These are phyloP conservation scores for Hortiboletus rubellus DNA, from an alignment of 1,284 basidiomycete species.

Conservation along the genomic window DNA sequence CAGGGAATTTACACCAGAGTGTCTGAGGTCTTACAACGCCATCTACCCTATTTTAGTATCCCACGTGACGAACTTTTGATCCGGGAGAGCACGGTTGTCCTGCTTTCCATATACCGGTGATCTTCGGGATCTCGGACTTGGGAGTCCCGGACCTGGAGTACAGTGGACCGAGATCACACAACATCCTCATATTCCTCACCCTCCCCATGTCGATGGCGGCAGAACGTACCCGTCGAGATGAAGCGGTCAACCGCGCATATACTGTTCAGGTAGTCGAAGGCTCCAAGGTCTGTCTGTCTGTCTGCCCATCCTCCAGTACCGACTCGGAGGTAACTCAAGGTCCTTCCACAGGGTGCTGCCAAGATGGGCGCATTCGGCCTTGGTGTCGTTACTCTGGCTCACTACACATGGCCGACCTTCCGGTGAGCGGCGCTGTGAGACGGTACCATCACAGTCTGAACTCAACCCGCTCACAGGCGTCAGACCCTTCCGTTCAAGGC, in stretches of 20 bases:
- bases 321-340: background rate
- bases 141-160: background rate
- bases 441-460: background rate
- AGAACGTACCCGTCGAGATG: slow-evolving; percentile 45
- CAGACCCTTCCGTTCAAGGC: slow-evolving; percentile 82
- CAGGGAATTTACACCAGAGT: no score
- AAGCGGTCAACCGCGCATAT: slow-evolving; percentile 57
- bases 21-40: no score
- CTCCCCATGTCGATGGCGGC: slow-evolving; percentile 38
- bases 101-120: no score
- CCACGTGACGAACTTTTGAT: no score
- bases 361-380: slow-evolving; percentile 56
- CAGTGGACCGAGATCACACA: background rate
- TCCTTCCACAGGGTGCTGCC: slow-evolving; percentile 52
- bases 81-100: no score
- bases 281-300: slow-evolving; percentile 39
- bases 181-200: background rate
- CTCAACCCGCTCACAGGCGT: slow-evolving; percentile 44
- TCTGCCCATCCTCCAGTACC: background rate
- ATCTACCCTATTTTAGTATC: no score
- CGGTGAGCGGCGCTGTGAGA: slow-evolving; percentile 44
- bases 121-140: background rate
- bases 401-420: slow-evolving; percentile 77
- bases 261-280: slow-evolving; percentile 55
- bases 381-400: slow-evolving; percentile 63